phyloP scores from a whole-genome alignment of 495 filamentous ascomycete species.

The Baudoinia panamericana region DNA sequence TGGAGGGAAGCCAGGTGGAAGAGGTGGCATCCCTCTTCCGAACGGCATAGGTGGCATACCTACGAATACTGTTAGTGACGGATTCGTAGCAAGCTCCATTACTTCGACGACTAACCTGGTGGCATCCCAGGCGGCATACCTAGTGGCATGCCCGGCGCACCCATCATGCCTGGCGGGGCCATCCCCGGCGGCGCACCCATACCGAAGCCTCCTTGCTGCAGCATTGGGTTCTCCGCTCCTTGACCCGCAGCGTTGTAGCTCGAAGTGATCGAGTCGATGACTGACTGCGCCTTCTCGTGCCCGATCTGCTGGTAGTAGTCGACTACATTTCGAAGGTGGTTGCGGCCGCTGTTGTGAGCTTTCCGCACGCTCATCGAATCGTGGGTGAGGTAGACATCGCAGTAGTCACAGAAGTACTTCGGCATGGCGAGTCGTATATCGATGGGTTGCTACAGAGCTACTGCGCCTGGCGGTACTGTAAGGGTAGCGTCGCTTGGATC shows the following conservation, averaged over 20 bases:
- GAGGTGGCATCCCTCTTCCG: conserved; percentile 35
- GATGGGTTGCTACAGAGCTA: neutral
- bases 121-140: conserved; percentile 3
- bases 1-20: conserved; percentile 12
- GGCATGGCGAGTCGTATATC: conserved; percentile 13
- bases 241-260: conserved; percentile 92
- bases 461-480: too few relatives aligned
- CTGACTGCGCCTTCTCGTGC: conserved; percentile 93
- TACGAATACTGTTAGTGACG: too few relatives aligned
- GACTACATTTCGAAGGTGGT: conserved; percentile 92
- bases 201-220: conserved; percentile 37
- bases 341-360: conserved; percentile 90
- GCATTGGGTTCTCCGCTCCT: conserved; percentile 67
- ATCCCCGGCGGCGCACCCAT: conserved; percentile 30
- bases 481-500: too few relatives aligned
- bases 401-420: conserved; percentile 62
- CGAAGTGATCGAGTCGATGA: conserved; percentile 92
- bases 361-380: conserved; percentile 99
- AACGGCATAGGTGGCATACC: conserved; percentile 20
- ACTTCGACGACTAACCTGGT: neutral
- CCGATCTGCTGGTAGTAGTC: conserved; percentile 99
- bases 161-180: neutral
- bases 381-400: conserved; percentile 99
- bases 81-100: neutral
- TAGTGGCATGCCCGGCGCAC: conserved; percentile 3